Evolutionary conservation across 2,329 filamentous ascomycete genomes (phyloP), one percentile per base, ranked within the genome.

Genomic region (Achaetomium macrosporum): DNA sequence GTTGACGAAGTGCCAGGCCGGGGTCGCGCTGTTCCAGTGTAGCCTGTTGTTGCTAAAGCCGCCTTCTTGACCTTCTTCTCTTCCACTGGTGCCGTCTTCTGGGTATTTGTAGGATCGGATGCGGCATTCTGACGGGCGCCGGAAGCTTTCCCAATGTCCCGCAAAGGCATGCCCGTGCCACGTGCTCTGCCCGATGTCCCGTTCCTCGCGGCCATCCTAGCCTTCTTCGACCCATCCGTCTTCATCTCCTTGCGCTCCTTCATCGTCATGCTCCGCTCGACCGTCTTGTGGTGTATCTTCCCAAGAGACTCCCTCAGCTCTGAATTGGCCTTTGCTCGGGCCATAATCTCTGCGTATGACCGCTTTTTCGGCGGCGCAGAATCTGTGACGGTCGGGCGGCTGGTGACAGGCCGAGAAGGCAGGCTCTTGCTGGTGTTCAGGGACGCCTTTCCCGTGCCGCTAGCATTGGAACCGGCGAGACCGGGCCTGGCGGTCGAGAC

Each of bases 331-430:
- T 87, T 83, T 31, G 82, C 88, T 59, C 85, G 78, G 51, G 84
- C 84, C 70, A 91, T 76, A 55, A 90, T 85, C 63, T 90, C 86
- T 36, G 83, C 81, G 66, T 83, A 91, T 0, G 84, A 87, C 2
- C 85, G 84, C 64, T 86, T 88, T 68, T 89, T 89, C 1, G 82
- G 83, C 1, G 72, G 64, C 1, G 66, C 62, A 16, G 67, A 73
- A 65, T 70, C 74, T 61, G 62, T 72, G 2, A 53, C 42, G 33
- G 51, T 48, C 11, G 61, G 54, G 4, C 54, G 53, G 19, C 17
- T 51, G 12, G 50, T 43, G 15, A 52, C 39, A 8, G 59, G 48
- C 16, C 58, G 44, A 10, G 58, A 44, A 20, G 60, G 53, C 33
- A 51, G 17, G 15, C 54, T 44, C 25, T 56, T 57, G 42, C 19